A percentile compares a stretch with the other conserved stretches of the same genome.
These are phyloP conservation scores for Pichia paraexigua DNA, from an alignment of 805 yeast genomes.

Conservation along the genomic window DNA sequence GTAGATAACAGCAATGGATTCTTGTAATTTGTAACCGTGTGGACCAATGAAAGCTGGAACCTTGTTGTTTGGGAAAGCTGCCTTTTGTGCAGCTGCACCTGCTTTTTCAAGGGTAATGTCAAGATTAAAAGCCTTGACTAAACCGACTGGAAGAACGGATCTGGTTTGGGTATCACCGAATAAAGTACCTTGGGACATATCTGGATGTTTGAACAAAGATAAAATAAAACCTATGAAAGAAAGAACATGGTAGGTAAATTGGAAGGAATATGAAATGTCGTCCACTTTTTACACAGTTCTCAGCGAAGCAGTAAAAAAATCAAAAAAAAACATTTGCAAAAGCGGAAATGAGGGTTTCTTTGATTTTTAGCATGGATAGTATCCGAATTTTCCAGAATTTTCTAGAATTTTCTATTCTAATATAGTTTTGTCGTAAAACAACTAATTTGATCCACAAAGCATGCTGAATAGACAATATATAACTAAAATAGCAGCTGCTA, in stretches of 20 bases:
- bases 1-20: slow-evolving; percentile 55
- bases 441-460: background rate
- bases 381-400: background rate
- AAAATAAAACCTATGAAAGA: background rate
- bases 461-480: background rate
- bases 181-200: slow-evolving; percentile 30
- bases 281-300: background rate
- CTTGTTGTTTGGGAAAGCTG: slow-evolving; percentile 55
- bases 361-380: background rate
- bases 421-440: background rate
- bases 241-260: background rate
- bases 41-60: slow-evolving; percentile 65
- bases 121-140: slow-evolving; percentile 51
- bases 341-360: background rate
- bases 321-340: background rate
- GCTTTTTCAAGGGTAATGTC: slow-evolving; percentile 36
- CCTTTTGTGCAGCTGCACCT: slow-evolving; percentile 31
- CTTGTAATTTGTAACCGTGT: slow-evolving; percentile 65
- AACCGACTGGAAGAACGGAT: slow-evolving; percentile 26
- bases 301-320: background rate
- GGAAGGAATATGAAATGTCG: background rate
- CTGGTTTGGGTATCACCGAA: slow-evolving; percentile 28
- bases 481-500: background rate
- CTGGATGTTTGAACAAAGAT: slow-evolving; percentile 5
- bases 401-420: background rate